Conservation (phyloP, 768 basidiomycete species). For the Russula sp. region DNA sequence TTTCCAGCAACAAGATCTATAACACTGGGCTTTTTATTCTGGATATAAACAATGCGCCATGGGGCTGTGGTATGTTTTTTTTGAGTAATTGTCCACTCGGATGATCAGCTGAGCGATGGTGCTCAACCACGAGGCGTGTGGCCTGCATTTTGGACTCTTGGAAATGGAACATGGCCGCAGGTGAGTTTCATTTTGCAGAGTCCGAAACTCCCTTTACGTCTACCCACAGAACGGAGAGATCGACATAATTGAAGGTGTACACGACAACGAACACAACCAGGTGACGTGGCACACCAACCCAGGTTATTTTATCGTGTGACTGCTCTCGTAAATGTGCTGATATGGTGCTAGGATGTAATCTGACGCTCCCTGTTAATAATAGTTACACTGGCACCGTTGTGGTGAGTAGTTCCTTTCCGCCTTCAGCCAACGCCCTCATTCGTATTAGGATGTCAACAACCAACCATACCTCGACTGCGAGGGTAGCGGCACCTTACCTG, state of each 20-base stretch:
- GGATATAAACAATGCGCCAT: slow-evolving; percentile 79
- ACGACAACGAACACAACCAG: slow-evolving; percentile 81
- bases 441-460: slow-evolving; percentile 45
- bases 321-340: slow-evolving; percentile 14
- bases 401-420: slow-evolving; percentile 40
- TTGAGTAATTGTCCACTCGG: neutral
- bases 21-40: slow-evolving; percentile 81
- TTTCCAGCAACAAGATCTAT: slow-evolving; percentile 61
- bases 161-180: slow-evolving; percentile 58
- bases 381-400: slow-evolving; percentile 64
- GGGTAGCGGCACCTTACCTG: slow-evolving; percentile 48
- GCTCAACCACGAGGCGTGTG: slow-evolving; percentile 55
- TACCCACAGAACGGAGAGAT: slow-evolving; percentile 65
- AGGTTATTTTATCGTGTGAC: slow-evolving; percentile 38
- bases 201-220: slow-evolving; percentile 22
- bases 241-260: slow-evolving; percentile 82
- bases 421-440: neutral
- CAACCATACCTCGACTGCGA: slow-evolving; percentile 55
- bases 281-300: slow-evolving; percentile 75
- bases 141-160: slow-evolving; percentile 80
- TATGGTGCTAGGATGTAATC: slow-evolving; percentile 48
- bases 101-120: neutral
- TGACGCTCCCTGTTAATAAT: slow-evolving; percentile 45
- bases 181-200: slow-evolving; percentile 40
- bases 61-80: slow-evolving; percentile 74